These are phyloP conservation scores for Apophysomyces trapeziformis DNA, from an alignment of 371 early-diverging fungal species.

Conservation along the genomic window DNA sequence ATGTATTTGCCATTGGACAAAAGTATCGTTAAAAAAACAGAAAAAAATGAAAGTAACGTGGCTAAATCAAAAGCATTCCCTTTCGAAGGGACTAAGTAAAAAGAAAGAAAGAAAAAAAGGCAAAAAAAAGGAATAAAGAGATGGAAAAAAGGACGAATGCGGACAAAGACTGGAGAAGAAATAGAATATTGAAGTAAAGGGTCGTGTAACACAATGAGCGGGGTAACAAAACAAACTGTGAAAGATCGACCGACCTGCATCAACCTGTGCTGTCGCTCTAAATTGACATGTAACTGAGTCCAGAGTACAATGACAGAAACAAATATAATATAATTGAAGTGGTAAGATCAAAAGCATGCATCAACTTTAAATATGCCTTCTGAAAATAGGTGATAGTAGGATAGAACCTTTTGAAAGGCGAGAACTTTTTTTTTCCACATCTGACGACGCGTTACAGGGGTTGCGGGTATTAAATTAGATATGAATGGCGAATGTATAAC, in stretches of 20 bases:
- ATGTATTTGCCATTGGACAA: background rate
- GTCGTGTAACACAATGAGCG: constrained; percentile 1
- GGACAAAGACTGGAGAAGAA: constrained; percentile 3
- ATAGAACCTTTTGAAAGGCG: constrained; percentile 10
- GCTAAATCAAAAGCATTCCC: background rate
- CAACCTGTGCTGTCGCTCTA: background rate
- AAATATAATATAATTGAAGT: background rate
- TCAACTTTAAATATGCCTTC: background rate
- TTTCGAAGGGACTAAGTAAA: background rate
- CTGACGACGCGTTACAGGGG: constrained; percentile 9
- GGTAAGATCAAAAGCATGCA: too few relatives aligned
- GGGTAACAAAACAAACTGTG: background rate
- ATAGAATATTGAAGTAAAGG: constrained; percentile 8
- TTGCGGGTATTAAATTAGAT: constrained; percentile 9
- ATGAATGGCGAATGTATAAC: constrained; percentile 8
- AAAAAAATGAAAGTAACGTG: background rate
- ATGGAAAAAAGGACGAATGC: background rate
- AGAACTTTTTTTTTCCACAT: constrained; percentile 2
- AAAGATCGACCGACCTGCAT: constrained; percentile 6
- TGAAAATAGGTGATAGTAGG: background rate
- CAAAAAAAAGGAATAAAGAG: background rate
- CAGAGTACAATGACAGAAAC: background rate
- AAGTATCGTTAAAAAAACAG: background rate
- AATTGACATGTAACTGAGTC: constrained; percentile 2
- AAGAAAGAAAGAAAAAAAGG: background rate